Base-by-base conservation (phyloP, 2,329 filamentous ascomycete species). In the Botrytis pseudocinerea region DNA sequence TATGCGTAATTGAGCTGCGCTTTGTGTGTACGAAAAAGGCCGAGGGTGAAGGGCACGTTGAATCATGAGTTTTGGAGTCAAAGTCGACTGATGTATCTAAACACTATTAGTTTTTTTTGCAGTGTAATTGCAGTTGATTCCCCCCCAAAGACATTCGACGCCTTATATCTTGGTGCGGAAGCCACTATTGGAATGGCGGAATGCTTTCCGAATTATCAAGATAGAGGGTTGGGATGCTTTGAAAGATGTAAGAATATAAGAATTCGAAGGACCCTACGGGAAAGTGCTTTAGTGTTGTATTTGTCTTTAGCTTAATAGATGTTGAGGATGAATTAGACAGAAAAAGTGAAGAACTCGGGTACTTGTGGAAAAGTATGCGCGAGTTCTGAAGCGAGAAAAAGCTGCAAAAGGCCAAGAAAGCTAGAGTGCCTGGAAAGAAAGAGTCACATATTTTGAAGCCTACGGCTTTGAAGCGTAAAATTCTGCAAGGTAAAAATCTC, bases 331-430 rank as follows among this genome's bases (percentile, higher is more conserved):
- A 25, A 25, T 4, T 25, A 48, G 46, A 48, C 22, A 25, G 22
- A 10, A 48, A 22, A 0, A 12, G 9, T 48, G 9, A 48, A 48
- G 9, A 5, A 48, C 22, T 48, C 46, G 9, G 46, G 25, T 9
- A 12, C 46, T 25, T 48, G 22, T 48, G 22, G 4, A 25, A 28
- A 40, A 22, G 14, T 28, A 69, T 61, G 63, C 70, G 70, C 32
- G 51, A 68, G 22, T 69, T 68, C n/a, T 72, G 70, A 54, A 28
- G 32, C 18, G 48, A 60, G 35, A 72, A 60, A 38, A 72, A 28
- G 51, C 12, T 68, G 25, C 70, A 61, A 32, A 61, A 22, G 14
- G 10, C 16, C 10, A 46, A 57, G 32, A 51, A 61, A 12, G 8
- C 40, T 20, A 42, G 44, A 38, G 62, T 14, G 12, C 14, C 4